Conservation (phyloP, 352 stramenopile genomes). For the Pythium vanterpoolii region DNA sequence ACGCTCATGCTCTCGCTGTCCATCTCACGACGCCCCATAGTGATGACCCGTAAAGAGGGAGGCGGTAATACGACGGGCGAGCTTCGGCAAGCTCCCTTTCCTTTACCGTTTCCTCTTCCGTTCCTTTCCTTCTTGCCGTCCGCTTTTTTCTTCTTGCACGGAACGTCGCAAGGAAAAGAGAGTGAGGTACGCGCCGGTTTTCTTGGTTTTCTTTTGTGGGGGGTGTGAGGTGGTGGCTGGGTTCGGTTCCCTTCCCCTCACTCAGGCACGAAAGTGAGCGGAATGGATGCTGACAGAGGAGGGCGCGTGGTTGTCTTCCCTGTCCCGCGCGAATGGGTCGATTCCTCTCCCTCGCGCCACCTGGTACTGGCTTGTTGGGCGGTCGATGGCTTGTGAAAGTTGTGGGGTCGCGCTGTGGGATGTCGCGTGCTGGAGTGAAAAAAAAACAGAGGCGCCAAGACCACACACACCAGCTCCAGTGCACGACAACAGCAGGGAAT, state of each 20-base stretch:
- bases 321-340: slow-evolving; percentile 1
- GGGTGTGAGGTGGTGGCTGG: no score
- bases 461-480: slow-evolving; percentile 7
- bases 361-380: slow-evolving; percentile 6
- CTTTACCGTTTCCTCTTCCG: not conserved
- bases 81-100: not conserved
- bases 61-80: not conserved
- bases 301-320: not conserved
- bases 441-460: slow-evolving; percentile 21
- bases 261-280: not conserved
- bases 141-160: not conserved
- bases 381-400: slow-evolving; percentile 14
- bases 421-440: slow-evolving; percentile 13
- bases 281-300: not conserved
- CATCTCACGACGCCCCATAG: slow-evolving; percentile 18
- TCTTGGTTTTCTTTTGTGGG: slow-evolving; percentile 1
- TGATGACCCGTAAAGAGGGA: not conserved
- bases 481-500: slow-evolving; percentile 12
- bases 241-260: not conserved
- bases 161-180: slow-evolving; percentile 13
- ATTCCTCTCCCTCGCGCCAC: slow-evolving; percentile 12
- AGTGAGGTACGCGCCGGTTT: slow-evolving; percentile 2
- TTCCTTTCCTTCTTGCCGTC: slow-evolving; percentile 1
- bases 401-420: slow-evolving; percentile 9
- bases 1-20: slow-evolving; percentile 24